phyloP scores from a whole-genome alignment of 768 basidiomycete genomes.

The Collybiopsis luxurians region DNA sequence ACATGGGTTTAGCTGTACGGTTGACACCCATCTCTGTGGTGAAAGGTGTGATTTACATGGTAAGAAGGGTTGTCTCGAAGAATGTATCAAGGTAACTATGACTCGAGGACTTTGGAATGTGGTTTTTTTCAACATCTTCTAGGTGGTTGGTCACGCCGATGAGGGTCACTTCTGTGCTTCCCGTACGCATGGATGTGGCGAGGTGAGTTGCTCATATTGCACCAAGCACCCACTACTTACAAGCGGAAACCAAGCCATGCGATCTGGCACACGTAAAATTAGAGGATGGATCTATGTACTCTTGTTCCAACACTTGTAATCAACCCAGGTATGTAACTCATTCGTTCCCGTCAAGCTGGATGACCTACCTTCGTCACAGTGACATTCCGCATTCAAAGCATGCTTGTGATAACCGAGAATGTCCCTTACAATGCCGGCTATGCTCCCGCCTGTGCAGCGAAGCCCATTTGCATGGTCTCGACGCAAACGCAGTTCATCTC shows the following conservation, averaged over 20 bases:
- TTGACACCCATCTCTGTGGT: slow-evolving; percentile 53
- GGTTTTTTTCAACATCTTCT: neutral
- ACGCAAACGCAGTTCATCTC: slow-evolving; percentile 40
- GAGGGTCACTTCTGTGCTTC: slow-evolving; percentile 55
- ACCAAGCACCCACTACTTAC: neutral
- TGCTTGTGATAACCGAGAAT: slow-evolving; percentile 48
- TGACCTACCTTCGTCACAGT: slow-evolving; percentile 24
- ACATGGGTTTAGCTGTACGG: slow-evolving; percentile 41
- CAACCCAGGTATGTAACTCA: slow-evolving; percentile 33
- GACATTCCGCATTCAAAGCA: slow-evolving; percentile 44
- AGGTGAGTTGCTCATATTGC: slow-evolving; percentile 28
- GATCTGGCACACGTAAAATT: slow-evolving; percentile 28
- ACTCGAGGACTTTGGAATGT: neutral
- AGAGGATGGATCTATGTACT: slow-evolving; percentile 27
- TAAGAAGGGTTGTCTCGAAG: slow-evolving; percentile 47
- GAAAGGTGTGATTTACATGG: slow-evolving; percentile 42
- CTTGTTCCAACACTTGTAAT: slow-evolving; percentile 41
- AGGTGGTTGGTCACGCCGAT: slow-evolving; percentile 48
- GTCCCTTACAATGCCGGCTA: slow-evolving; percentile 52
- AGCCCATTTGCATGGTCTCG: slow-evolving; percentile 54
- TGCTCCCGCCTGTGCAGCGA: slow-evolving; percentile 52
- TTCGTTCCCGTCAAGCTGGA: neutral
- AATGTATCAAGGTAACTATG: slow-evolving; percentile 50
- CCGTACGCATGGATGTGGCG: slow-evolving; percentile 51
- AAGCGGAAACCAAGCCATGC: slow-evolving; percentile 36